Conservation (phyloP, 164 flowering plant genomes). For the Piper betle region DNA sequence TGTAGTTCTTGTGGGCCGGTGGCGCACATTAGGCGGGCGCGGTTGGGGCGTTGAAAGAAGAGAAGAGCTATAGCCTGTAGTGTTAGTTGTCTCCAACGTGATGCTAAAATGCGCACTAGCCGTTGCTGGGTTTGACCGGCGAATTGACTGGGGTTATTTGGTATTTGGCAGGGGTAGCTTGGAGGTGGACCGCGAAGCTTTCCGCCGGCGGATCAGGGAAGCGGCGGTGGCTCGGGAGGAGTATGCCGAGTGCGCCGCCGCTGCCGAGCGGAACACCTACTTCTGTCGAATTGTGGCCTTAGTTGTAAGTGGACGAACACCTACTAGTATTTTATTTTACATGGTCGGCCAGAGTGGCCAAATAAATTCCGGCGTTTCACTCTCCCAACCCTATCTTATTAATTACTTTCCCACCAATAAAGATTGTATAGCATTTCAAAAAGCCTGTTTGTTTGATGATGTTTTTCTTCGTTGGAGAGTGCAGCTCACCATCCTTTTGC, state of each 20-base stretch:
- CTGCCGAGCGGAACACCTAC: slow-evolving; percentile 30
- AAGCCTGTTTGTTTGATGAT: background rate
- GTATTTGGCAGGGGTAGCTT: slow-evolving; percentile 37
- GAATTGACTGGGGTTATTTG: background rate
- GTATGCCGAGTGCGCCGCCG: slow-evolving; percentile 22
- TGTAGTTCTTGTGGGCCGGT: background rate
- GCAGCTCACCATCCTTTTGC: slow-evolving; percentile 58
- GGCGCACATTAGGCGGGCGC: background rate
- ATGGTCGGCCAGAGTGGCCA: background rate
- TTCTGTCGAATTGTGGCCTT: slow-evolving; percentile 41
- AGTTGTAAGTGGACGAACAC: slow-evolving; percentile 23
- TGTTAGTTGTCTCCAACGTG: background rate
- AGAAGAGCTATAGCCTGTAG: background rate
- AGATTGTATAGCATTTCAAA: background rate
- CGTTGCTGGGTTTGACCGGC: background rate
- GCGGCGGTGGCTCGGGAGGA: slow-evolving; percentile 8
- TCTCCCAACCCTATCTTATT: slow-evolving; percentile 4
- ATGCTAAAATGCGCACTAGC: slow-evolving; percentile 2
- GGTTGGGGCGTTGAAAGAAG: background rate
- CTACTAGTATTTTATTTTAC: background rate
- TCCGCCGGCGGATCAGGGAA: slow-evolving; percentile 18
- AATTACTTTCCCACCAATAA: no score
- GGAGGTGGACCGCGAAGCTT: slow-evolving; percentile 27
- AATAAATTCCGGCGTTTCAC: slow-evolving; percentile 12
- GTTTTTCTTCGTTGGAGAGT: background rate